Percentiles rank a stretch among this genome's conserved stretches.
Conservation (phyloP, 108 stramenopile species). For the Pseudonitzschia multiseries region DNA sequence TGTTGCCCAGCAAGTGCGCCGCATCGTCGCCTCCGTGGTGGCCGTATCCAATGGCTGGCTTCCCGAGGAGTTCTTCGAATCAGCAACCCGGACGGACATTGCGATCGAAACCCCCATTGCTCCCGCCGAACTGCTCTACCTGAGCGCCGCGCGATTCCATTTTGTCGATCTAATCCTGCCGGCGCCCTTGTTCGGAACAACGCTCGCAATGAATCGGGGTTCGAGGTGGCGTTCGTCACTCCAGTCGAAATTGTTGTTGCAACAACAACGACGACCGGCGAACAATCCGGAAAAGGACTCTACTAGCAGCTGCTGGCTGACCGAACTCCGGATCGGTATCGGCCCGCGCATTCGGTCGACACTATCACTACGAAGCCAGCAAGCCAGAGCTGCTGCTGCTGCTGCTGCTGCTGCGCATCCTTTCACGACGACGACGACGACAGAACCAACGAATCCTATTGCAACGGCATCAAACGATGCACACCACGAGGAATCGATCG, state of each 20-base stretch:
- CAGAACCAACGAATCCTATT: background rate
- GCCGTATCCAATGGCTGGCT: slow-evolving; percentile 69
- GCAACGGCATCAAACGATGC: too few species aligned
- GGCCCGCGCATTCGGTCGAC: background rate
- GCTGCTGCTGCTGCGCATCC: too few species aligned
- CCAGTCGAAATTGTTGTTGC: background rate
- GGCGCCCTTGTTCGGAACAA: slow-evolving; percentile 31
- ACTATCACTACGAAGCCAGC: background rate
- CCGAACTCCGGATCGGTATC: background rate
- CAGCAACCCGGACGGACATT: slow-evolving; percentile 39
- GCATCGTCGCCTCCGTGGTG: slow-evolving; percentile 53
- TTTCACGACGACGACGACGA: too few species aligned
- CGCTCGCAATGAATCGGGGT: background rate
- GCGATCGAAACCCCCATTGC: slow-evolving; percentile 48
- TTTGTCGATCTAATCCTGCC: slow-evolving; percentile 55
- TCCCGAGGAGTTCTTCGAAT: slow-evolving; percentile 47
- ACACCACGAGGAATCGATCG: too few species aligned
- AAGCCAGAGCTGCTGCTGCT: background rate
- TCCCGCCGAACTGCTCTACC: slow-evolving; percentile 46
- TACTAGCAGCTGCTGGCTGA: background rate
- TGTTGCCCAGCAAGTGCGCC: slow-evolving; percentile 50
- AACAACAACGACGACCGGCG: background rate
- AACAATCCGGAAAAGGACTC: background rate
- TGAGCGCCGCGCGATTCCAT: slow-evolving; percentile 56
- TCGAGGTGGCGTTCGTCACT: background rate